Percentiles rank a stretch among this genome's conserved stretches.
Conservation (phyloP, 1,284 basidiomycete species). For the Ceratobasidium theobromae region DNA sequence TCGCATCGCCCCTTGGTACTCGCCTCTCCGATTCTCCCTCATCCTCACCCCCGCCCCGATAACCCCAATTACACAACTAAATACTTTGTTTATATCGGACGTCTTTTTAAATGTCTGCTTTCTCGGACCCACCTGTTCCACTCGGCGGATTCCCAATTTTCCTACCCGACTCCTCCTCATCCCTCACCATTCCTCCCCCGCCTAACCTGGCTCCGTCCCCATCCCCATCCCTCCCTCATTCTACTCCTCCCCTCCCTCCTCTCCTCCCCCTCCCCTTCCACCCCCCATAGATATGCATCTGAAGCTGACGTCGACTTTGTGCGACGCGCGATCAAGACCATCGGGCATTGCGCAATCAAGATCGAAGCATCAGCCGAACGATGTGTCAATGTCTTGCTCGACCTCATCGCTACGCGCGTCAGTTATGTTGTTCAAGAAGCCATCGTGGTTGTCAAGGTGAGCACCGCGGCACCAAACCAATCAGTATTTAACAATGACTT, state of each 20-base stretch:
- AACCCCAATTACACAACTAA: no score
- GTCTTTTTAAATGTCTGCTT: no score
- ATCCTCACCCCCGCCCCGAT: no score
- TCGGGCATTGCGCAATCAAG: conserved; percentile 95
- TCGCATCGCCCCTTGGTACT: no score
- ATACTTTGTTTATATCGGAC: no score
- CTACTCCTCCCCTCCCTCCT: background rate
- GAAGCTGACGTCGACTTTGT: conserved; percentile 99
- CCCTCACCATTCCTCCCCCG: background rate
- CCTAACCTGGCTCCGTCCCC: background rate
- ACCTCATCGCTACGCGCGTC: conserved; percentile 88
- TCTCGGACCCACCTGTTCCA: no score
- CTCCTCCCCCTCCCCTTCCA: background rate
- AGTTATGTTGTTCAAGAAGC: conserved; percentile 98
- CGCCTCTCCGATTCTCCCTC: background rate
- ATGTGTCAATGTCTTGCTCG: conserved; percentile 91
- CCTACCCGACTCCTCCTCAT: no score
- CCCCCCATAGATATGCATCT: conserved; percentile 73
- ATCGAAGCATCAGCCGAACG: conserved; percentile 91
- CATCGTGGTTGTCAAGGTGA: conserved; percentile 95
- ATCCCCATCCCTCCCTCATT: no score
- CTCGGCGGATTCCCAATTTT: no score
- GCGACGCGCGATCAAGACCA: conserved; percentile 89
- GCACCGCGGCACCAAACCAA: conserved; percentile 20
- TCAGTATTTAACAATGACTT: background rate